Percentiles rank a stretch among this genome's conserved stretches.
Evolutionary conservation across 2,329 filamentous ascomycete species (phyloP).

Genomic region (Madurella fahalii): DNA sequence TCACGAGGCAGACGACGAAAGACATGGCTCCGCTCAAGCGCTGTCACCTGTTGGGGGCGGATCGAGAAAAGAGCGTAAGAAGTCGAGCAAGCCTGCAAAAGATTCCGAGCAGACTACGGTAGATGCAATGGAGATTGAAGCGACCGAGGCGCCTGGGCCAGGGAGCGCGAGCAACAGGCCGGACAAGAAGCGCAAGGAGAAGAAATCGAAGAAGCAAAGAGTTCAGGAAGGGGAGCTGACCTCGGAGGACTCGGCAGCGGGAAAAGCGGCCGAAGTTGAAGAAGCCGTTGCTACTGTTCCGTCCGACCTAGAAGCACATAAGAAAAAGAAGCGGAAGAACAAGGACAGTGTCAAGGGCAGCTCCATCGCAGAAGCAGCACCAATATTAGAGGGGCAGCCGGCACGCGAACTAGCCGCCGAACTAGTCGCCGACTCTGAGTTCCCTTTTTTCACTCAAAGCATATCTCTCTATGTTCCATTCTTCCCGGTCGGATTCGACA

Average conservation of each 20-base stretch:
- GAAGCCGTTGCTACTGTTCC: background rate
- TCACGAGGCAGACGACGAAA: constrained; percentile 8
- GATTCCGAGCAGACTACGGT: constrained; percentile 4
- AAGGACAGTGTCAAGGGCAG: constrained; percentile 29
- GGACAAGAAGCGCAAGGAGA: constrained; percentile 30
- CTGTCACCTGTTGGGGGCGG: constrained; percentile 27
- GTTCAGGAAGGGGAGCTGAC: constrained; percentile 15
- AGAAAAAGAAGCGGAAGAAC: constrained; percentile 31
- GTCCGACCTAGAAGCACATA: constrained; percentile 20
- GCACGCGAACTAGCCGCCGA: constrained; percentile 33
- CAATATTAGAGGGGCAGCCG: constrained; percentile 27
- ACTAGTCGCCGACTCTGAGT: constrained; percentile 41
- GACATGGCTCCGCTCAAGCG: background rate
- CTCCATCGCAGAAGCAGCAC: constrained; percentile 25
- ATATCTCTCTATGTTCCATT: constrained; percentile 77
- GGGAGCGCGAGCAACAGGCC: constrained; percentile 4
- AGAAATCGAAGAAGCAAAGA: constrained; percentile 35
- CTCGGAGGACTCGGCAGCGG: background rate
- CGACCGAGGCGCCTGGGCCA: background rate
- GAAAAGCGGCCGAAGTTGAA: constrained; percentile 9
- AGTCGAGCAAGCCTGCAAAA: constrained; percentile 33
- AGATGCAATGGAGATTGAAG: constrained; percentile 21
- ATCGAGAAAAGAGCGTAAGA: constrained; percentile 37
- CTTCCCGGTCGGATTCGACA: constrained; percentile 65
- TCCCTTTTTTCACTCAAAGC: constrained; percentile 75